phyloP scores from a whole-genome alignment of 1,284 basidiomycete species.

The Mycosarcoma mackinlayi region DNA sequence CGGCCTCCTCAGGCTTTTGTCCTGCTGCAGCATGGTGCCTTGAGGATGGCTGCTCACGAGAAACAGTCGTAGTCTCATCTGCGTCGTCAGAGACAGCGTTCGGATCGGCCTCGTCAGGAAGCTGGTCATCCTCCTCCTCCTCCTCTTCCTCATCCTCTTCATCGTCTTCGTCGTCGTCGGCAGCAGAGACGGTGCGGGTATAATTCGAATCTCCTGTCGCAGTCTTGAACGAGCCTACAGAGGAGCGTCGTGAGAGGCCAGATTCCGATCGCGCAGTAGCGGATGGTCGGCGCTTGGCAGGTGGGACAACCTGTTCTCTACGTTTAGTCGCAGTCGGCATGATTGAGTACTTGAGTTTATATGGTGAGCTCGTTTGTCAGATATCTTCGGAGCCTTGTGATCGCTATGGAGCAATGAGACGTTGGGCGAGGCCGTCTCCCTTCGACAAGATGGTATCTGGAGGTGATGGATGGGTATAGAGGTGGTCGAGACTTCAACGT shows the following conservation, averaged over 20 bases:
- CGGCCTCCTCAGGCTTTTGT: slow-evolving; percentile 4
- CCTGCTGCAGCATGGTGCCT: slow-evolving; percentile 6
- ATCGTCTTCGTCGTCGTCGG: slow-evolving; percentile 17
- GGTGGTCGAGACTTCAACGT: not conserved
- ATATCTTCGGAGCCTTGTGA: too few species aligned
- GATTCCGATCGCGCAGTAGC: slow-evolving; percentile 34
- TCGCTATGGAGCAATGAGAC: too few species aligned
- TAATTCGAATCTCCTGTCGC: slow-evolving; percentile 28
- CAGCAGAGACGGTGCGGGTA: slow-evolving; percentile 1
- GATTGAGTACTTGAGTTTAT: not conserved
- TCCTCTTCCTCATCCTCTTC: slow-evolving; percentile 7
- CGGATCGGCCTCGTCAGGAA: not conserved
- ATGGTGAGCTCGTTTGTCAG: not conserved
- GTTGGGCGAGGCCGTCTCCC: not conserved
- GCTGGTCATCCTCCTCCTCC: slow-evolving; percentile 4
- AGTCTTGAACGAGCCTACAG: slow-evolving; percentile 38
- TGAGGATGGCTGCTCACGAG: slow-evolving; percentile 5
- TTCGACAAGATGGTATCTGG: not conserved
- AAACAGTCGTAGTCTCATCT: slow-evolving; percentile 23
- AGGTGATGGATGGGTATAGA: not conserved
- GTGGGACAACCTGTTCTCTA: slow-evolving; percentile 2
- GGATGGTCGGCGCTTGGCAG: slow-evolving; percentile 22
- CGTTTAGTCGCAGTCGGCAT: slow-evolving; percentile 32
- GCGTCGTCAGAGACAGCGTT: slow-evolving; percentile 14
- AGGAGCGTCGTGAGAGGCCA: slow-evolving; percentile 35